Evolutionary conservation across 169 alveolate species (phyloP), one percentile per base, ranked within the genome.

Genomic region (Plasmodium vivax): DNA sequence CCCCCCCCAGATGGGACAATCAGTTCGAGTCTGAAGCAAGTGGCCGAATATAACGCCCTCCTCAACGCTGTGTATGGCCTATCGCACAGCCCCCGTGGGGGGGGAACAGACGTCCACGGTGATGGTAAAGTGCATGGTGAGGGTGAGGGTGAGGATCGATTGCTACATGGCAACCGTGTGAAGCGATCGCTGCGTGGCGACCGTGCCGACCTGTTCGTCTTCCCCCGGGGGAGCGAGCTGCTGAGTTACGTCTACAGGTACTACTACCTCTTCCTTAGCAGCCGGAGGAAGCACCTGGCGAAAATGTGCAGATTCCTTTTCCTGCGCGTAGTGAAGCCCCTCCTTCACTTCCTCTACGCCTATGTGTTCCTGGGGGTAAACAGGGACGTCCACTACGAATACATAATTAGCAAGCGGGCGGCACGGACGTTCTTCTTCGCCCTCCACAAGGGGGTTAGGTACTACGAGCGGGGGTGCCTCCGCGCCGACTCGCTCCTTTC

Each of bases 191-290:
- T 47, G 4, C 12, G n/a, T 47, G 58, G n/a, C 12, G 12, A 9
- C 6, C 58, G 58, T 47, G 58, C 12, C n/a, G n/a, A 32, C 58
- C 30, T 85, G 41, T 85, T 85, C 41, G 54, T 85, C 54, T 85
- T 71, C 80, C 93, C 93, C 36, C 32, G 93, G n/a, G 93, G 93
- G n/a, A 85, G 43, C 45, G 93, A 85, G 30, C 38, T 85, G 34
- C 58, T 85, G 6, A 75, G 81, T 74, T 85, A 75, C 14, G 43
- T 85, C 16, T 85, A 85, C 38, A 47, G n/a, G 10, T 85, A 74
- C 62, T 85, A 85, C 38, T 56, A 85, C 80, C 16, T 85, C 45
- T 85, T 75, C 81, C 30, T 85, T 6, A 73, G 81, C 54, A 30
- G 19, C 4, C 36, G 71, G 36, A 85, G 80, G 19, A 85, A 38